These are phyloP conservation scores for Mycosphaerella arachidis DNA, from an alignment of 2,329 filamentous ascomycete species.

Conservation along the genomic window DNA sequence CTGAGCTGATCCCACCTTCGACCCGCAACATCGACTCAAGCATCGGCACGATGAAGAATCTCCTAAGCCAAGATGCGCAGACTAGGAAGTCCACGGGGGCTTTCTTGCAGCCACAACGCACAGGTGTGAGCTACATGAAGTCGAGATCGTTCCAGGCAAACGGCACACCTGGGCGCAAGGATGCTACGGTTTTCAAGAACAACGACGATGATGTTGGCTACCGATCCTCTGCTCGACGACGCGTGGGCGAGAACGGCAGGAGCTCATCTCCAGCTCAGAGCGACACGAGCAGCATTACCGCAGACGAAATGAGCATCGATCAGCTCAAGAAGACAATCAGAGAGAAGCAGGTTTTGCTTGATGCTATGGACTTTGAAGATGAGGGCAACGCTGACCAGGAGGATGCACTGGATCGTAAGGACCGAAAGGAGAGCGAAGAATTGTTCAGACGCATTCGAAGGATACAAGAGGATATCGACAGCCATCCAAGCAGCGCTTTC, in stretches of 20 bases:
- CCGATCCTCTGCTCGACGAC: constrained; percentile 84
- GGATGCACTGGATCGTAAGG: constrained; percentile 81
- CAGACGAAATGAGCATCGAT: constrained; percentile 79
- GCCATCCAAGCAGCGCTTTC: constrained; percentile 72
- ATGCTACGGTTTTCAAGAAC: constrained; percentile 94
- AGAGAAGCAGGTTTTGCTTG: constrained; percentile 89
- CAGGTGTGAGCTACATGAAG: constrained; percentile 97
- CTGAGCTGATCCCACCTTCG: constrained; percentile 90
- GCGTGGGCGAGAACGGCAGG: constrained; percentile 61
- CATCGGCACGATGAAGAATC: constrained; percentile 84
- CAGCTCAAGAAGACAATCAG: constrained; percentile 88
- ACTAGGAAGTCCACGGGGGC: constrained; percentile 83
- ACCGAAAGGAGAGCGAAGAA: constrained; percentile 88
- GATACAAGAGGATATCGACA: constrained; percentile 90
- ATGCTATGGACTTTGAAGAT: constrained; percentile 94
- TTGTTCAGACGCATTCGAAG: constrained; percentile 87
- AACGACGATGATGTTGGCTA: constrained; percentile 84
- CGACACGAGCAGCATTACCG: constrained; percentile 55
- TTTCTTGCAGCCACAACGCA: constrained; percentile 86
- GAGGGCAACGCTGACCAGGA: constrained; percentile 88
- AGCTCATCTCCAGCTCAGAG: constrained; percentile 74
- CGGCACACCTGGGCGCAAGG: constrained; percentile 67
- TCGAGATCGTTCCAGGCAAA: constrained; percentile 74
- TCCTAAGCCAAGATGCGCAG: constrained; percentile 86
- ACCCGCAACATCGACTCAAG: constrained; percentile 90